These are phyloP conservation scores for Raffaelea ambrosiae DNA, from an alignment of 2,329 filamentous ascomycete species.

Conservation along the genomic window DNA sequence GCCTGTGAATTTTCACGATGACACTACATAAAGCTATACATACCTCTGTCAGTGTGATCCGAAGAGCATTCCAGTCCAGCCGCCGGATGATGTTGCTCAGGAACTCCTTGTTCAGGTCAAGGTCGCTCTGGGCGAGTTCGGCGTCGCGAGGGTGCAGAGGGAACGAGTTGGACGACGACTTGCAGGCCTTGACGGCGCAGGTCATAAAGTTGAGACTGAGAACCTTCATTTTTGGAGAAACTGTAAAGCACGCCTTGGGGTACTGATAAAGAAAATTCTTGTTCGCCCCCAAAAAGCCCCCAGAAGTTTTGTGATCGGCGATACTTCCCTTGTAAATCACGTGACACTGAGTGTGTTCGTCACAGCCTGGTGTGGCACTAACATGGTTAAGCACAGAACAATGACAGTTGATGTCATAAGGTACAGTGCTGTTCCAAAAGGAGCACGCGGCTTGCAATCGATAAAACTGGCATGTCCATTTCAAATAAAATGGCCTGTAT, in stretches of 20 bases:
- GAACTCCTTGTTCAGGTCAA: slow-evolving; percentile 73
- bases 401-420: too few species aligned
- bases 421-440: too few species aligned
- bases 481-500: too few species aligned
- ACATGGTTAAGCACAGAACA: too few species aligned
- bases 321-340: too few species aligned
- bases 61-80: slow-evolving; percentile 79
- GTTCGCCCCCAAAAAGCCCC: too few species aligned
- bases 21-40: background rate
- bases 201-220: slow-evolving; percentile 94
- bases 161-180: slow-evolving; percentile 68
- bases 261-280: background rate
- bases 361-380: too few species aligned
- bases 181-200: slow-evolving; percentile 94
- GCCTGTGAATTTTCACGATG: background rate
- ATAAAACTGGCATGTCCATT: too few species aligned
- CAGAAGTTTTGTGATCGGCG: too few species aligned
- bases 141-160: slow-evolving; percentile 89
- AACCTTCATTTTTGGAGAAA: slow-evolving; percentile 67
- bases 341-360: too few species aligned
- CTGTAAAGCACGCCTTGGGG: background rate
- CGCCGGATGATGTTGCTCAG: slow-evolving; percentile 78
- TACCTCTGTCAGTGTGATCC: slow-evolving; percentile 69
- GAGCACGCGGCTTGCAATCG: too few species aligned
- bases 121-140: slow-evolving; percentile 76